Evolutionary conservation across 345 rosid genomes (phyloP).

Genomic region (Trapa bicornis): DNA sequence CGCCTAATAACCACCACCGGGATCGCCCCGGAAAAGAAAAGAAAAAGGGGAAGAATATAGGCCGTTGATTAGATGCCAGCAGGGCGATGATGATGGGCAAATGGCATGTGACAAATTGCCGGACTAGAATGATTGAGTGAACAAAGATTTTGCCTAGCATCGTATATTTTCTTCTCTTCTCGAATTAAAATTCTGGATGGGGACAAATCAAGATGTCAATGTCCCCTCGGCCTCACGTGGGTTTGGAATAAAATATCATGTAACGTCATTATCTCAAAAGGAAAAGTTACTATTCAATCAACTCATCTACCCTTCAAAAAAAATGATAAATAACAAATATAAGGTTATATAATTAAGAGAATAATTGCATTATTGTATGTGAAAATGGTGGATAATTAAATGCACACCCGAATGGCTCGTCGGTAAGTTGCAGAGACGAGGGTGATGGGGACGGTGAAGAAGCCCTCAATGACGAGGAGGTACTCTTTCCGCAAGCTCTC

Average conservation of each 20-base stretch:
- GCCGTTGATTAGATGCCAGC: too few relatives aligned
- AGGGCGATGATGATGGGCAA: neutral
- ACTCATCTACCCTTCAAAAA: neutral
- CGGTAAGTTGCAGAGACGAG: slow-evolving; percentile 77
- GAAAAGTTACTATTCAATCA: neutral
- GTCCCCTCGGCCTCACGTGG: slow-evolving; percentile 7
- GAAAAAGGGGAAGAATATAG: too few relatives aligned
- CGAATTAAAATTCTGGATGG: neutral
- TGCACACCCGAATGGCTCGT: slow-evolving; percentile 45
- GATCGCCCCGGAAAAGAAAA: neutral
- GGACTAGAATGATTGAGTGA: neutral
- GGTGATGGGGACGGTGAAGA: slow-evolving; percentile 73
- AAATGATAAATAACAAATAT: too few relatives aligned
- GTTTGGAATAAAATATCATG: neutral
- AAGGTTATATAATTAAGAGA: neutral
- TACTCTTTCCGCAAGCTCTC: slow-evolving; percentile 83
- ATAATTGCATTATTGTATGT: neutral
- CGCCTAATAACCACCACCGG: slow-evolving; percentile 30
- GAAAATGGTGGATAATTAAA: neutral
- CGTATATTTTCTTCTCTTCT: neutral
- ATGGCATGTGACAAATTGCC: slow-evolving; percentile 2
- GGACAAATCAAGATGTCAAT: slow-evolving; percentile 6
- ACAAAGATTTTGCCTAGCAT: too few relatives aligned
- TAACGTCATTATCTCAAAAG: neutral
- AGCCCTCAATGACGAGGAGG: slow-evolving; percentile 87